Base-by-base conservation (phyloP, 345 rosid species). In the Iberis pinnata region DNA sequence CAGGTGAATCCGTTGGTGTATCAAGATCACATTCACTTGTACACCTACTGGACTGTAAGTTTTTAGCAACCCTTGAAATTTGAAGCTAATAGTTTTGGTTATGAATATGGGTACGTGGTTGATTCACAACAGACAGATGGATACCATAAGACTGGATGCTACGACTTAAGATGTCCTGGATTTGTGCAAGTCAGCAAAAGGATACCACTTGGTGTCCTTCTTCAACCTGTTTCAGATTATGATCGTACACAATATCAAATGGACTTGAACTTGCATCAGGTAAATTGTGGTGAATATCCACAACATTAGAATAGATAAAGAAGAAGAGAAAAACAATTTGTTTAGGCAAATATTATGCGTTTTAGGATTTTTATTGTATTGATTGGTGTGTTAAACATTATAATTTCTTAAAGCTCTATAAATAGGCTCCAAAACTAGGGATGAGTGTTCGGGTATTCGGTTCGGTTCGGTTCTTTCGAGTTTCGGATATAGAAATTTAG, bases 41-140 rank as follows among this genome's bases (percentile, higher is more conserved):
- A 51, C 18, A 46, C 56, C 38, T 59, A 51, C 11, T 67, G 65
- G 65, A 67, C 48, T 37, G 71, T 67, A 59, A 67, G 71, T 58
- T 59, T 49, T 44, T 29, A 29, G 25, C 6, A 22, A 6, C 25
- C 25, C 25, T 29, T 29, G 9, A 29, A 29, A 6, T 2, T 29
- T 6, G 5, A 29, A 3, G 10, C 33, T 29, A 29, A 29, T 29
- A 29, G 5, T 2, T 29, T 9, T 29, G 2, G 33, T 7, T 9
- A 26, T 43, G 16, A 9, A 13, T 49, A 27, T n/a, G n/a, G n/a
- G n/a, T n/a, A 39, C 43, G 43, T 42, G 29, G 20, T 37, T 63
- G 22, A 19, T 62, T 40, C 1, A 31, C n/a, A 65, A 58, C 43
- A 66, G 65, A 49, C 65, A 9, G 55, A 67, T 58, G 70, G 71